Percentiles rank a stretch among this genome's conserved stretches.
phyloP scores from a whole-genome alignment of 2,329 filamentous ascomycete species.

The Fusarium nelsonii region DNA sequence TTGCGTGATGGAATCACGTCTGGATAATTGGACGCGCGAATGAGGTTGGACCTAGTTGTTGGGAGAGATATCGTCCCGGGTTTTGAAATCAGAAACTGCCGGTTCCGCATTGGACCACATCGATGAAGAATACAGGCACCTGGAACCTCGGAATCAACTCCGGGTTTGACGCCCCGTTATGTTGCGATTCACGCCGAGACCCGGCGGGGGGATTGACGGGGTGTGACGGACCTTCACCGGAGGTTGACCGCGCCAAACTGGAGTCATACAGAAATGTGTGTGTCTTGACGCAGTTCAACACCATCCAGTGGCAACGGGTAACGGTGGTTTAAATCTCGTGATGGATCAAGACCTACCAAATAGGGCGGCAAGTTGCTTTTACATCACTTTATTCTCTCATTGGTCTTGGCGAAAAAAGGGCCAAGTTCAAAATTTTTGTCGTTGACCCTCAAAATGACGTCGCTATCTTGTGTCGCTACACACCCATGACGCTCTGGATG shows the following conservation, averaged over 20 bases:
- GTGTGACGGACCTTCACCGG: slow-evolving; percentile 35
- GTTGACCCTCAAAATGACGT: slow-evolving; percentile 44
- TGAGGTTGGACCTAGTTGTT: slow-evolving; percentile 36
- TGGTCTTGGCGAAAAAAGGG: slow-evolving; percentile 33
- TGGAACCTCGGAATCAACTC: slow-evolving; percentile 18
- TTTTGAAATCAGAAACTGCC: slow-evolving; percentile 41
- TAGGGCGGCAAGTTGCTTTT: slow-evolving; percentile 19
- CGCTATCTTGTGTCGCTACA: slow-evolving; percentile 42
- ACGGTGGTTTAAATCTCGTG: slow-evolving; percentile 32
- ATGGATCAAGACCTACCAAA: slow-evolving; percentile 25
- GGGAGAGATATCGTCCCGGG: slow-evolving; percentile 24
- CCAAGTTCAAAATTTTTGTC: slow-evolving; percentile 24
- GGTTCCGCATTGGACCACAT: slow-evolving; percentile 35
- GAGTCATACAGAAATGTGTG: neutral
- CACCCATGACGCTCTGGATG: slow-evolving; percentile 57
- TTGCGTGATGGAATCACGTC: slow-evolving; percentile 46
- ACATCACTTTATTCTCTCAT: slow-evolving; percentile 35
- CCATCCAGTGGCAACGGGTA: slow-evolving; percentile 40
- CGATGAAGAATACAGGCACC: slow-evolving; percentile 10
- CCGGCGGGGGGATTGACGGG: slow-evolving; percentile 29
- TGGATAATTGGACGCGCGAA: slow-evolving; percentile 39
- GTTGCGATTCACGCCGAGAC: slow-evolving; percentile 36
- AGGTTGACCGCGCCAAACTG: slow-evolving; percentile 33
- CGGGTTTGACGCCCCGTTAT: slow-evolving; percentile 26
- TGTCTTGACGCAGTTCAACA: slow-evolving; percentile 32